Base-by-base conservation (phyloP, 1,284 basidiomycete species). In the Ceratobasidium sp. region DNA sequence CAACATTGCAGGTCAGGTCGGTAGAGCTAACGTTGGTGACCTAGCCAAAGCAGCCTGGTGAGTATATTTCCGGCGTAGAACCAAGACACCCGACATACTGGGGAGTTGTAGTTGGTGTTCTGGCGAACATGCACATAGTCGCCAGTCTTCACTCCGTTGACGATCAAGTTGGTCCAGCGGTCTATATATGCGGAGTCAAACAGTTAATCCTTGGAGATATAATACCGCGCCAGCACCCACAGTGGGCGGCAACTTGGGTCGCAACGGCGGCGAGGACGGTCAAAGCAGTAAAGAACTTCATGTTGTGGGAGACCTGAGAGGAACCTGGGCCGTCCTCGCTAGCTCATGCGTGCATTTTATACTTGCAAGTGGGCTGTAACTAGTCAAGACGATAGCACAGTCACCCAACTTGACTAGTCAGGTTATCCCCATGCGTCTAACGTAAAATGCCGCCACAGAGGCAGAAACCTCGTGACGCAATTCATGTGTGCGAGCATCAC, bases 1-100 rank as follows among this genome's bases (percentile, higher is more conserved):
- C 86, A 80, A 64, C 64, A 22, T 86, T 87, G 83, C 87, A 88
- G 22, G 86, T 85, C 80, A 88, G 83, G 59, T 85, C 84, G 34
- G 82, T 81, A 80, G 84, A 85, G 0, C 80, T 85, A 29, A 87
- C 86, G 25, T 29, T 29, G 25, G 84, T 86, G 54, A 86, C 84
- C 87, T 85, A 52, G 7, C 17, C 17, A 5, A 62, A 13, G 32
- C 15, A 9, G 8, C 37, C n/a, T 3, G 9, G 13, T 56, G 15
- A 68, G 52, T 13, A 9, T 68, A 6, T 56, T 25, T 22, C 17
- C 52, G n/a, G 25, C n/a, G 8, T 29, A 40, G 8, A 9, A 25
- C 9, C n/a, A 7, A 6, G 37, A 54, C 11, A 25, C 51, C 9
- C 13, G 2, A 43, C 76, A 9, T 69, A 79, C 78, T 2, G 78